A percentile compares a stretch with the other conserved stretches of the same genome.
Conservation (phyloP, 2,329 filamentous ascomycete genomes). For the Diaporthe helianthi region DNA sequence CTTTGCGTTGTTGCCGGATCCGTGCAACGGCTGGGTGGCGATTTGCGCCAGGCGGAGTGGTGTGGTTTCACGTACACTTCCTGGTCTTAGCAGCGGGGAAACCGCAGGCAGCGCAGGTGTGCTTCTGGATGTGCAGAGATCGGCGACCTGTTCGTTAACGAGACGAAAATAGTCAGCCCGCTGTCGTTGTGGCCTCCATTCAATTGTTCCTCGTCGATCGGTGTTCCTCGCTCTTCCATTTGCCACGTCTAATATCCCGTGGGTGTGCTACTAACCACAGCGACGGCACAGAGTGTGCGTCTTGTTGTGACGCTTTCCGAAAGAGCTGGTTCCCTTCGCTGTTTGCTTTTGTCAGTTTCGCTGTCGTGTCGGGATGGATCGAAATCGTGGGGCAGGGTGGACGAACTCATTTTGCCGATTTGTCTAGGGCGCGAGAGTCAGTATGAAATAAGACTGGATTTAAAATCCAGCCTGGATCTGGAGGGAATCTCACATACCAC, state of each 20-base stretch:
- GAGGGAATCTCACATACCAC: conserved; percentile 25
- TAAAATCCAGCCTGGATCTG: background rate
- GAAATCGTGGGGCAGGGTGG: conserved; percentile 31
- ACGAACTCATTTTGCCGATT: conserved; percentile 67
- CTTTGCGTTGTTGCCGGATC: background rate
- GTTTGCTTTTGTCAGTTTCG: conserved; percentile 31
- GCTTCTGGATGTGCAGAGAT: conserved; percentile 99
- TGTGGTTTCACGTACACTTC: conserved; percentile 81
- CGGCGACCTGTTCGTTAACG: conserved; percentile 73
- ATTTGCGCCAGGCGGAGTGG: background rate
- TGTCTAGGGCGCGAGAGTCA: conserved; percentile 40
- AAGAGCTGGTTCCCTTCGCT: conserved; percentile 36
- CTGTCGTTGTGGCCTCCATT: conserved; percentile 29
- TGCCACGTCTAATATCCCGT: background rate
- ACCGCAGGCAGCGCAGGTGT: conserved; percentile 93
- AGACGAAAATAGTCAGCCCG: conserved; percentile 38
- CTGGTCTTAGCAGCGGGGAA: conserved; percentile 97
- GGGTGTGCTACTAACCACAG: conserved; percentile 77
- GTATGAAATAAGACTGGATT: background rate
- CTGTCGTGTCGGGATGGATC: conserved; percentile 33
- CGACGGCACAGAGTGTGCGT: conserved; percentile 98
- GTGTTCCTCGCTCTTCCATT: conserved; percentile 27
- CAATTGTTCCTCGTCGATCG: background rate
- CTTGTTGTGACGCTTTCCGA: conserved; percentile 43
- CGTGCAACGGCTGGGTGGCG: background rate